Evolutionary conservation across 768 basidiomycete genomes (phyloP).

Genomic region (Daedaleopsis nitida): DNA sequence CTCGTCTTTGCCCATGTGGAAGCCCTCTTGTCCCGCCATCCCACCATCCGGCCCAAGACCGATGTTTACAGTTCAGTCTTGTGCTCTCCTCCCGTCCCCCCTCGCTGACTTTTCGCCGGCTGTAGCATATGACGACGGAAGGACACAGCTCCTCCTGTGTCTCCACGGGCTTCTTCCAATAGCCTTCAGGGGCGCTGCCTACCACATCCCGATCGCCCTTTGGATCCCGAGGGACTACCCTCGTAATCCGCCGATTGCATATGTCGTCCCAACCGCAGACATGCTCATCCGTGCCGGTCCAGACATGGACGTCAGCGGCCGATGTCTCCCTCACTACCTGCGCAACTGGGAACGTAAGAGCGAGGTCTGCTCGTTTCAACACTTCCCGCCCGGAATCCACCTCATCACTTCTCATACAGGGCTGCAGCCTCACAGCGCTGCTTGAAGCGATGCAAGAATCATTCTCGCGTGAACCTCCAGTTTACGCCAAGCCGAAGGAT

Average conservation of each 20-base stretch:
- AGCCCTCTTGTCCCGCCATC: conserved; percentile 52
- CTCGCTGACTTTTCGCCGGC: conserved; percentile 19
- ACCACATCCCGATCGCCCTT: conserved; percentile 91
- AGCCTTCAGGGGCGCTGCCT: conserved; percentile 67
- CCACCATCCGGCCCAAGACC: conserved; percentile 72
- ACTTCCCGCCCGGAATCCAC: conserved; percentile 5
- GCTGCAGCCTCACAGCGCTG: conserved; percentile 72
- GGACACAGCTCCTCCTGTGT: conserved; percentile 88
- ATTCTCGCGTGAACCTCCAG: conserved; percentile 86
- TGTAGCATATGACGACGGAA: conserved; percentile 90
- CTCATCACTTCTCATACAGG: conserved; percentile 45
- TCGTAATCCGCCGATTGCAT: conserved; percentile 75
- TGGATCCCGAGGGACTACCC: conserved; percentile 92
- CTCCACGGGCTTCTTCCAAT: conserved; percentile 92
- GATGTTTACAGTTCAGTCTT: conserved; percentile 70
- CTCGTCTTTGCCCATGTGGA: conserved; percentile 68
- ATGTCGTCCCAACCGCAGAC: conserved; percentile 88
- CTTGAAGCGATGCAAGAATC: conserved; percentile 76
- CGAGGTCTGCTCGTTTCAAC: conserved; percentile 54
- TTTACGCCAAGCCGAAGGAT: conserved; percentile 79
- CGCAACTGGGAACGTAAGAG: conserved; percentile 79
- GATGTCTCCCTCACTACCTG: conserved; percentile 68
- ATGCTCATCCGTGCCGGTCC: conserved; percentile 84
- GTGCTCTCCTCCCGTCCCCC: conserved; percentile 8
- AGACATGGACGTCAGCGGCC: conserved; percentile 80